A percentile compares a stretch with the other conserved stretches of the same genome.
These are phyloP conservation scores for Suillus lakei DNA, from an alignment of 768 basidiomycete species.

Conservation along the genomic window DNA sequence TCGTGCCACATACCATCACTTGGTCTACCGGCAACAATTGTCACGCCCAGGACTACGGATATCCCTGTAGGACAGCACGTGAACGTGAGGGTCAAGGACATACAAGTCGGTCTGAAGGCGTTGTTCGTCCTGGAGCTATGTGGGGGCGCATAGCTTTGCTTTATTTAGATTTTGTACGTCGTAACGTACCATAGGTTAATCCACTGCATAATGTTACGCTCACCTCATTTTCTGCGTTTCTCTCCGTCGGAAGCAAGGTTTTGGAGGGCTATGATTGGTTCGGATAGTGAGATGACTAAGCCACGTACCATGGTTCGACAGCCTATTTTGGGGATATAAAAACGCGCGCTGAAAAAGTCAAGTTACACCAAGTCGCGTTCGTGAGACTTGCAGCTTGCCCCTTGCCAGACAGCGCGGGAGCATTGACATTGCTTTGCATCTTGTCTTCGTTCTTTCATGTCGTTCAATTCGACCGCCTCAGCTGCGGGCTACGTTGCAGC, in stretches of 20 bases:
- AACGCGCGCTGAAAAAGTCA: slow-evolving; percentile 14
- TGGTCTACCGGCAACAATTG: slow-evolving; percentile 26
- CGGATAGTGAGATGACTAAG: slow-evolving; percentile 28
- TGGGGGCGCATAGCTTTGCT: neutral
- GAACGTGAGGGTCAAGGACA: slow-evolving; percentile 28
- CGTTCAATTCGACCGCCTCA: slow-evolving; percentile 27
- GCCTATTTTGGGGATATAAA: slow-evolving; percentile 6
- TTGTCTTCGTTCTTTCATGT: slow-evolving; percentile 25
- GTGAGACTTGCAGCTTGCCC: slow-evolving; percentile 5
- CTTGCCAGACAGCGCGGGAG: slow-evolving; percentile 2
- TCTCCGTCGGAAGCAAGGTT: slow-evolving; percentile 12
- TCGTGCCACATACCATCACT: slow-evolving; percentile 31
- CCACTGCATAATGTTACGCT: neutral
- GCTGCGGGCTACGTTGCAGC: slow-evolving; percentile 30
- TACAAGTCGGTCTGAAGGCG: slow-evolving; percentile 32
- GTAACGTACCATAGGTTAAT: neutral
- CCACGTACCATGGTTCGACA: slow-evolving; percentile 13
- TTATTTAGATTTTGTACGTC: neutral
- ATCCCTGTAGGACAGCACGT: slow-evolving; percentile 32
- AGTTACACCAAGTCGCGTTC: slow-evolving; percentile 6
- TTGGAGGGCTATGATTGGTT: slow-evolving; percentile 13
- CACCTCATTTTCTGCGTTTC: neutral
- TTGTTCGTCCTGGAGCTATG: slow-evolving; percentile 1
- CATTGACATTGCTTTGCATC: slow-evolving; percentile 2
- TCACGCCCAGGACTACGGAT: slow-evolving; percentile 10